Percentiles rank a stretch among this genome's conserved stretches.
phyloP scores from a whole-genome alignment of 2,329 filamentous ascomycete genomes.

The Aspergillus neoniger region DNA sequence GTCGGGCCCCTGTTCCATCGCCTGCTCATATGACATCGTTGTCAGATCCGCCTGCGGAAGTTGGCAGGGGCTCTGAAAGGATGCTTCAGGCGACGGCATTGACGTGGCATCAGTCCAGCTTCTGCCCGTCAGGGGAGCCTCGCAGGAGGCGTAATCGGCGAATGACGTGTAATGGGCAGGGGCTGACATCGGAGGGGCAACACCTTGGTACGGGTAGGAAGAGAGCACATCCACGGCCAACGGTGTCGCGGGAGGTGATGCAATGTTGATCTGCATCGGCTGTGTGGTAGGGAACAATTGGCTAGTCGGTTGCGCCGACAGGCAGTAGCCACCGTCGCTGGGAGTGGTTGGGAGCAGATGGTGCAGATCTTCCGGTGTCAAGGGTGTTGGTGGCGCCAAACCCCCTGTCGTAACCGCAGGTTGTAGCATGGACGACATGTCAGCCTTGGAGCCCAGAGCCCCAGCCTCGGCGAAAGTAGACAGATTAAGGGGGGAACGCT shows the following conservation, averaged over 20 bases:
- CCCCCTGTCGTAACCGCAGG: slow-evolving; percentile 37
- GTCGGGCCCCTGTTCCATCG: slow-evolving; percentile 32
- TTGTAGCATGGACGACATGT: slow-evolving; percentile 36
- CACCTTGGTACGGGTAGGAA: slow-evolving; percentile 39
- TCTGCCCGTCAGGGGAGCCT: slow-evolving; percentile 40
- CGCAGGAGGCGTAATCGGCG: slow-evolving; percentile 44
- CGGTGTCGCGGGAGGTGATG: slow-evolving; percentile 49
- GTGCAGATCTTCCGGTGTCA: slow-evolving; percentile 47
- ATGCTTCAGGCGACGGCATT: slow-evolving; percentile 44
- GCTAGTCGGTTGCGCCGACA: slow-evolving; percentile 35
- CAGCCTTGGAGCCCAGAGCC: slow-evolving; percentile 37
- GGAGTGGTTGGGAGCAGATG: slow-evolving; percentile 44
- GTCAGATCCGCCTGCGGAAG: slow-evolving; percentile 40
- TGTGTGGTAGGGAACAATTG: slow-evolving; percentile 43
- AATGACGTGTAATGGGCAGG: slow-evolving; percentile 47
- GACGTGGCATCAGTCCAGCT: slow-evolving; percentile 45
- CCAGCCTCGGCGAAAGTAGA: slow-evolving; percentile 48
- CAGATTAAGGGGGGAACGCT: slow-evolving; percentile 51
- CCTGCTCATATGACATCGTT: slow-evolving; percentile 40
- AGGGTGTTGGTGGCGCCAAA: slow-evolving; percentile 46
- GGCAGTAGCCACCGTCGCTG: slow-evolving; percentile 40
- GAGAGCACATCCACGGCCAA: slow-evolving; percentile 41
- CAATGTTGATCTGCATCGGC: slow-evolving; percentile 44
- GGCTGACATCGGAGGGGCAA: slow-evolving; percentile 45
- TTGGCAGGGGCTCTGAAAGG: slow-evolving; percentile 37